A percentile compares a stretch with the other conserved stretches of the same genome.
phyloP scores from a whole-genome alignment of 257 asterid genomes.

The Solanum peruvianum region DNA sequence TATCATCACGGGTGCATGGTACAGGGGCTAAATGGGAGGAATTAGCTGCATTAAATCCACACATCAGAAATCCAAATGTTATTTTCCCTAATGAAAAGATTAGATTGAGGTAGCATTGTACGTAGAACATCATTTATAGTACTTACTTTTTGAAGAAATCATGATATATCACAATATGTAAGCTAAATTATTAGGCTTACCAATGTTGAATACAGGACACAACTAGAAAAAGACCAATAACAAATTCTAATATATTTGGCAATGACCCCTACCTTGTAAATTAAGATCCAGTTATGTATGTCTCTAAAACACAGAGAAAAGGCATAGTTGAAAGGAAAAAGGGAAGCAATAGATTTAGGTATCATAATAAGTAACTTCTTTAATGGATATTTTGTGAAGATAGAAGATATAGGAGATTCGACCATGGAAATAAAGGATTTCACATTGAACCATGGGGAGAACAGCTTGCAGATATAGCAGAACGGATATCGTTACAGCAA shows the following conservation, averaged over 20 bases:
- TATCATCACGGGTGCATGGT: conserved; percentile 59
- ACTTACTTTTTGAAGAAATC: not conserved
- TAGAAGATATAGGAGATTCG: not conserved
- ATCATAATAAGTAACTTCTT: not conserved
- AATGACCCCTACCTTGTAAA: not conserved
- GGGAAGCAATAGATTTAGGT: not conserved
- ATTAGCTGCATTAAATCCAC: conserved; percentile 39
- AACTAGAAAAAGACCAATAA: not conserved
- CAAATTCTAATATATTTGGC: not conserved
- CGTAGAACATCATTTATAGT: not conserved
- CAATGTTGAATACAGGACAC: not conserved
- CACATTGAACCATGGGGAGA: not conserved
- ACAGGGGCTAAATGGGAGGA: conserved; percentile 45
- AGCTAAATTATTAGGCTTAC: not conserved
- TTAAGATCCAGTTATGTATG: not conserved
- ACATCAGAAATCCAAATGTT: conserved; percentile 48
- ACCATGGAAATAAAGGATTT: not conserved
- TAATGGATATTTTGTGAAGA: not conserved
- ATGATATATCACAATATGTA: not conserved
- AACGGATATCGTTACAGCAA: not conserved
- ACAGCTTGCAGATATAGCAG: not conserved
- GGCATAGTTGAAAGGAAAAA: not conserved
- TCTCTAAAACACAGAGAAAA: not conserved
- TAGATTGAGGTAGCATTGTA: conserved; percentile 20
- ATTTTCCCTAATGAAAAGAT: conserved; percentile 32